A percentile compares a stretch with the other conserved stretches of the same genome.
These are phyloP conservation scores for Ustilago cynodontis DNA, from an alignment of 1,284 basidiomycete genomes.

Conservation along the genomic window DNA sequence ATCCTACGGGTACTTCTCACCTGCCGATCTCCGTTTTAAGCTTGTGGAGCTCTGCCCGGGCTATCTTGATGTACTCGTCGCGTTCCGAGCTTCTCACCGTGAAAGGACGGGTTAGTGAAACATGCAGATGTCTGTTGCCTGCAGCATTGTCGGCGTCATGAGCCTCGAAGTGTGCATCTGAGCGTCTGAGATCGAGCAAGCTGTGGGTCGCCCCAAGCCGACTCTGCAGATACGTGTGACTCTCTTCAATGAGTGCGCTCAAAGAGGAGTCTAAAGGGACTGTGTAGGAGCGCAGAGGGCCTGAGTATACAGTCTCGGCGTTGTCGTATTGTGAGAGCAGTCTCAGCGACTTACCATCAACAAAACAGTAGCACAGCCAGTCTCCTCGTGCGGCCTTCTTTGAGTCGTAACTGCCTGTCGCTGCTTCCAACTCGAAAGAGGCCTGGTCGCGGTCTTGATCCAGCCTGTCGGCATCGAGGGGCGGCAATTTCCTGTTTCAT, in stretches of 20 bases:
- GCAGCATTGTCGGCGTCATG: not conserved
- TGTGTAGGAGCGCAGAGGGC: not conserved
- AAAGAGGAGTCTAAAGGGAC: conserved; percentile 13
- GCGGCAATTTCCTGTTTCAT: conserved; percentile 26
- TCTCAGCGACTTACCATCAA: conserved; percentile 31
- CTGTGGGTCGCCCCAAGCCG: conserved; percentile 15
- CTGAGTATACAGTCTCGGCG: no score
- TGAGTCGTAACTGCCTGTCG: not conserved
- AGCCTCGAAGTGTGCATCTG: not conserved
- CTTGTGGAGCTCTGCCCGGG: conserved; percentile 5
- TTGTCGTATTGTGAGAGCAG: not conserved
- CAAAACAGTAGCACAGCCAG: conserved; percentile 56
- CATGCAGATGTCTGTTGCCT: conserved; percentile 24
- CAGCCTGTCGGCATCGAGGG: conserved; percentile 20
- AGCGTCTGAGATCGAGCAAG: conserved; percentile 8
- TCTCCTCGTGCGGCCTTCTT: conserved; percentile 30
- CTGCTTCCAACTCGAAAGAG: not conserved
- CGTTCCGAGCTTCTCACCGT: conserved; percentile 48
- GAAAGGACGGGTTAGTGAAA: conserved; percentile 54
- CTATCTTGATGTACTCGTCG: conserved; percentile 36
- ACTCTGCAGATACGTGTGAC: conserved; percentile 10
- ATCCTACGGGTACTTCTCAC: not conserved
- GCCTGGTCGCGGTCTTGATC: not conserved
- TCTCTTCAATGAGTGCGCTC: conserved; percentile 9
- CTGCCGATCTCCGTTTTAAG: conserved; percentile 10